Evolutionary conservation across 495 filamentous ascomycete genomes (phyloP), one percentile per base, ranked within the genome.

Genomic region (Penicillium daleae): DNA sequence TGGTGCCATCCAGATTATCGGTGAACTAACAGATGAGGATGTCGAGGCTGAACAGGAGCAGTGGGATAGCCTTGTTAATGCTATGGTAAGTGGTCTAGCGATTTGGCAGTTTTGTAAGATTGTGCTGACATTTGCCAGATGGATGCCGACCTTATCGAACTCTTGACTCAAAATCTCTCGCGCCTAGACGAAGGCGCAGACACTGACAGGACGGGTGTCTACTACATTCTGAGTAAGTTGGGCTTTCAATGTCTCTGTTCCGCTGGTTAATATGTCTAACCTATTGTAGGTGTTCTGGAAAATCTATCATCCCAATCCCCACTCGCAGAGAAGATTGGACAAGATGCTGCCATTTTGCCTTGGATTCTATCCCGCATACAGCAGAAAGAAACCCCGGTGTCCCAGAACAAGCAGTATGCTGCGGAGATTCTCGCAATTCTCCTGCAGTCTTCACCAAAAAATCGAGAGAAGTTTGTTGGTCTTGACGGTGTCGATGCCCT

Each of bases 341-440:
- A 81, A 52, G 85, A 92, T 56, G 85, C 86, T 0, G 78, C 77
- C 6, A 70, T 97, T 6, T 72, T 97, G 9, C 78, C 81, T 27
- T 97, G 91, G 91, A 83, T 98, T 8, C 76, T 97, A 17, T 77
- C 81, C 26, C 85, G 96, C 21, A 87, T 91, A 58, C 83, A 88
- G 62, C 74, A 79, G 44, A 82, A 81, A 53, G 89, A 93, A 71
- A 76, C 75, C 6, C 79, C 80, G 0, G 82, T 89, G 8, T 79
- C 81, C 26, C 95, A 99, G 75, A 99, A 99, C 74, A 97, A 93
- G 71, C 95, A 97, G 72, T 99, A 98, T 68, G 85, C 92, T 0
- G 92, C 95, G 9, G 95, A 99, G 75, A 83, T 98, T 15, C 79
- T 99, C 17, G 90, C 94, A 3, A 96, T 99, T 56, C 76, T 99